Conservation (phyloP, 768 basidiomycete species). For the Chalciporus piperatus region DNA sequence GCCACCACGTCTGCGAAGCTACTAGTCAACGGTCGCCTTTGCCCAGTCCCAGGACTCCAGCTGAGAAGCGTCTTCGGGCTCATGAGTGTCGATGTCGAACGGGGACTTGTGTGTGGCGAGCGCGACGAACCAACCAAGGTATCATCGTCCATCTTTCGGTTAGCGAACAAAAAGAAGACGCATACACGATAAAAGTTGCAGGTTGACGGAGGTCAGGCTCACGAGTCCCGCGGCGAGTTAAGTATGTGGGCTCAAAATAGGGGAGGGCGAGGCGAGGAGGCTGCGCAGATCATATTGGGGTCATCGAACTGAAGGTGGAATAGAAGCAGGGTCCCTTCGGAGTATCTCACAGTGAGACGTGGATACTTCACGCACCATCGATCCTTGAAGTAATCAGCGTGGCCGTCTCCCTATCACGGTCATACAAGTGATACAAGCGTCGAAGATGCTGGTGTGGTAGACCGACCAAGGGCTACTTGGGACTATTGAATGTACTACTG, state of each 20-base stretch:
- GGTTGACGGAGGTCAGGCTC: neutral
- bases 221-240: neutral
- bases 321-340: neutral
- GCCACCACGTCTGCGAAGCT: slow-evolving; percentile 43
- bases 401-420: neutral
- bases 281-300: neutral
- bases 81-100: slow-evolving; percentile 15
- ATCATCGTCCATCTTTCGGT: slow-evolving; percentile 23
- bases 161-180: neutral
- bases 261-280: neutral
- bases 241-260: neutral
- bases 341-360: neutral
- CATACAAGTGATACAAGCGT: neutral
- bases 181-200: neutral
- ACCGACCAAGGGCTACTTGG: neutral
- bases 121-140: slow-evolving; percentile 20
- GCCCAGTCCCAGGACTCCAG: slow-evolving; percentile 11
- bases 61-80: slow-evolving; percentile 11
- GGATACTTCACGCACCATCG: neutral
- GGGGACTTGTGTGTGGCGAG: slow-evolving; percentile 21
- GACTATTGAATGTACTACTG: neutral
- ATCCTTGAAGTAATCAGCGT: neutral
- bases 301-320: neutral
- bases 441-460: neutral
- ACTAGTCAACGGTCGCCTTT: slow-evolving; percentile 37